A percentile compares a stretch with the other conserved stretches of the same genome.
phyloP scores from a whole-genome alignment of 1,139 yeast genomes.

The Scheffersomyces quercinus region DNA sequence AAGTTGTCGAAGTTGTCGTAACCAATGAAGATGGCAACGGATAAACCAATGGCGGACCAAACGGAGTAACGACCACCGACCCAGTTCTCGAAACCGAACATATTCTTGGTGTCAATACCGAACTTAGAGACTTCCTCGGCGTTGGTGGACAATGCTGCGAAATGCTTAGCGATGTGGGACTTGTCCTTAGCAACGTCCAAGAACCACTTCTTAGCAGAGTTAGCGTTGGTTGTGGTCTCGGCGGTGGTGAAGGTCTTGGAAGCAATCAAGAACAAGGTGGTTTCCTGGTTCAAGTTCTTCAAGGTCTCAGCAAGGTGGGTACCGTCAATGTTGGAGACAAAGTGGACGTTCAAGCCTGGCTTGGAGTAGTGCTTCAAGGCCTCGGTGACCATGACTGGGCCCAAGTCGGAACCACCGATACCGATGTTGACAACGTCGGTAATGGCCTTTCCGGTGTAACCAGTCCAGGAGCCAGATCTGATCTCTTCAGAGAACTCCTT shows the following conservation, averaged over 20 bases:
- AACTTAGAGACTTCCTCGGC: conserved; percentile 87
- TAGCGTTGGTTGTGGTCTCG: conserved; percentile 95
- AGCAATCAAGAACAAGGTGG: conserved; percentile 91
- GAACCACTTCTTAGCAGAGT: conserved; percentile 94
- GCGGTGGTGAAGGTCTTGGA: conserved; percentile 99
- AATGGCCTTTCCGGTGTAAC: conserved; percentile 92
- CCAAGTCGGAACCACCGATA: conserved; percentile 98
- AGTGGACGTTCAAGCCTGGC: conserved; percentile 77
- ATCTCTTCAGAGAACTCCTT: conserved; percentile 88
- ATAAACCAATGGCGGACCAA: conserved; percentile 97
- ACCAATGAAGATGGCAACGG: conserved; percentile 93
- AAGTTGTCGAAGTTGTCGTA: conserved; percentile 88
- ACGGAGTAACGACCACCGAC: conserved; percentile 99
- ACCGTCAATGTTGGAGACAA: conserved; percentile 97
- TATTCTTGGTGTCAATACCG: conserved; percentile 95
- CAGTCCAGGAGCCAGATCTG: conserved; percentile 93
- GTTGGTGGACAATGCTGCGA: conserved; percentile 94
- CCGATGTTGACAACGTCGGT: conserved; percentile 96
- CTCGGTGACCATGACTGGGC: conserved; percentile 99
- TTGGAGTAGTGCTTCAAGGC: conserved; percentile 89
- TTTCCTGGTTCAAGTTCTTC: conserved; percentile 77
- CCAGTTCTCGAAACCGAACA: conserved; percentile 99
- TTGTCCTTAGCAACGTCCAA: conserved; percentile 66
- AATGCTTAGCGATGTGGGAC: conserved; percentile 88
- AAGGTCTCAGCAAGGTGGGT: conserved; percentile 93